Evolutionary conservation across 139 green algal genomes (phyloP).

Genomic region (Auxenochlorella pyrenoidosa): DNA sequence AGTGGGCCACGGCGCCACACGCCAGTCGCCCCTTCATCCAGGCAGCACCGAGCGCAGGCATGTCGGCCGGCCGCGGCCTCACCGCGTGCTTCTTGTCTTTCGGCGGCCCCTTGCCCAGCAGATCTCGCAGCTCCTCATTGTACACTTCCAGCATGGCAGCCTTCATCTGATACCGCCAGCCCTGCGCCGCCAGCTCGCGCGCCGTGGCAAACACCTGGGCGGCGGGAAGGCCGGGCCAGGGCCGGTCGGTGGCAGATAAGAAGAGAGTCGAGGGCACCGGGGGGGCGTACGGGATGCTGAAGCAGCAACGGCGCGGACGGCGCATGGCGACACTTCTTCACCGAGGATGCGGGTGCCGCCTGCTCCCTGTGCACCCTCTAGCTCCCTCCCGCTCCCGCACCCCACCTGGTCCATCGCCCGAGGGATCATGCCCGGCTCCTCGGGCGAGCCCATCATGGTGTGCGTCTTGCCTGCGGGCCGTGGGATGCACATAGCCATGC

Average conservation of each 20-base stretch:
- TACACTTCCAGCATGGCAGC: constrained; percentile 76
- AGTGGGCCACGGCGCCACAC: too few relatives aligned
- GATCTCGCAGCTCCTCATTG: constrained; percentile 89
- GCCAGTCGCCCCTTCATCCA: too few relatives aligned
- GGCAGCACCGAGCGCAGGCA: background rate
- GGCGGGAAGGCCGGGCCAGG: background rate
- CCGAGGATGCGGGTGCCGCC: too few relatives aligned
- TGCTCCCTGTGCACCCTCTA: too few relatives aligned
- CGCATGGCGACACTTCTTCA: too few relatives aligned
- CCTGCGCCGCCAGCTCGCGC: constrained; percentile 33
- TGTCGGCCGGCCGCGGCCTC: background rate
- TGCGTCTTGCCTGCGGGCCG: constrained; percentile 93
- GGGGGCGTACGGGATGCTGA: too few relatives aligned
- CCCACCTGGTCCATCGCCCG: constrained; percentile 80
- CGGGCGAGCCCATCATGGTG: constrained; percentile 91
- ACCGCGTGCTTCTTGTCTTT: constrained; percentile 51
- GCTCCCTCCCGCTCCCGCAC: background rate
- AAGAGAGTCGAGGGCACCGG: too few relatives aligned
- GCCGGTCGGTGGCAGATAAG: too few relatives aligned
- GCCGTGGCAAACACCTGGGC: constrained; percentile 41
- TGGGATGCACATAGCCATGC: constrained; percentile 68
- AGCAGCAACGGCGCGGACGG: too few relatives aligned
- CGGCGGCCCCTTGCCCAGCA: constrained; percentile 70
- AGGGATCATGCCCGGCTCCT: constrained; percentile 86
- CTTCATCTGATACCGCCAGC: constrained; percentile 47